Base-by-base conservation (phyloP, 1,284 basidiomycete species). In the Microbotryum silenes-acaulis region DNA sequence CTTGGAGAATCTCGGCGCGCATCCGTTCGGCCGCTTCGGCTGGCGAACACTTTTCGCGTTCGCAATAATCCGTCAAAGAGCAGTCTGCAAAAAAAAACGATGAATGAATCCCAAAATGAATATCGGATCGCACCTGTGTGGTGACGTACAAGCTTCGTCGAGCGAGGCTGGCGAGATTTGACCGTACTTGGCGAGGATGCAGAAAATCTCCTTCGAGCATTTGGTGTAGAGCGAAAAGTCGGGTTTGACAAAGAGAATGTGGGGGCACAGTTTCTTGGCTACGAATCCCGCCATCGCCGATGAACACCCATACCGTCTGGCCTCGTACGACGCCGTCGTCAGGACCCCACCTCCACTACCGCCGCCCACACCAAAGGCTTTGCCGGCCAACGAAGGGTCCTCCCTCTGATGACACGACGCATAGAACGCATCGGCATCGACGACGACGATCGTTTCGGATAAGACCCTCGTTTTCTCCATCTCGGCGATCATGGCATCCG, bases 191-290 rank as follows among this genome's bases (percentile, higher is more conserved):
- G 53, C 55, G 10, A 71, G 54, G 37, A 72, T 71, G 27, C 61
- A 63, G 72, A 77, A 75, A 56, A 77, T 72, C 45, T 73, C 65
- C 33, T 70, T 70, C 42, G 70, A 72, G 18, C 71, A 71, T 23
- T 62, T 62, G 7, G 69, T 67, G 66, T 77, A 77, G 25, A 70
- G 69, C 20, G 70, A 66, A 61, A 76, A 74, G 59, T 77, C 65
- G 57, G 73, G 74, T 57, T 71, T 70, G 53, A 94, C 80, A 51
- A 91, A 78, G 50, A 90, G 85, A n/a, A 98, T 82, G 10, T 93
- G 84, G 1, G 93, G 92, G 73, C 92, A 97, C 10, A 98, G 82
- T 72, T 91, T 93, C 77, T 86, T 87, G 20, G 92, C 93, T 45
- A 97, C 86, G 74, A 92, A 93, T 48, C 84, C 89, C 81, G 71